Evolutionary conservation across 2,329 filamentous ascomycete species (phyloP).

Genomic region (Bipolaris bicolor): DNA sequence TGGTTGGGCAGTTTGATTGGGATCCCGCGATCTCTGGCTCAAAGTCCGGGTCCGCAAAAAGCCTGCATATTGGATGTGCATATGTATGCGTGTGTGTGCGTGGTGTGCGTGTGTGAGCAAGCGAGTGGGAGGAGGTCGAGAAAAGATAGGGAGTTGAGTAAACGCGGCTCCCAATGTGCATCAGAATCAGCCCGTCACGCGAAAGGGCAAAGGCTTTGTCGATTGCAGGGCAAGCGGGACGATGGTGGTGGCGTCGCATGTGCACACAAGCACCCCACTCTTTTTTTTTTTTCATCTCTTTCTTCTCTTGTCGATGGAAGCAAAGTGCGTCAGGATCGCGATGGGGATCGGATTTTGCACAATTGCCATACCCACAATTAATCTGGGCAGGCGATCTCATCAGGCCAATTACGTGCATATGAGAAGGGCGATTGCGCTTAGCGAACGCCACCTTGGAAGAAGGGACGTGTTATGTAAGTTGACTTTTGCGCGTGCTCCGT

Average conservation of each 20-base stretch:
- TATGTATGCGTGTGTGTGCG: not conserved
- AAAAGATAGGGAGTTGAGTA: not conserved
- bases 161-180: not conserved
- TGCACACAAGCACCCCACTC: not conserved
- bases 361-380: slow-evolving; percentile 12
- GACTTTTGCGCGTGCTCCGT: not conserved
- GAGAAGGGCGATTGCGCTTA: slow-evolving; percentile 1
- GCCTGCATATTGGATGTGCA: not conserved
- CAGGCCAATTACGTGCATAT: slow-evolving; percentile 2
- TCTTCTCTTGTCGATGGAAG: not conserved
- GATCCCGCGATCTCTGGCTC: slow-evolving; percentile 3
- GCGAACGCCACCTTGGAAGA: slow-evolving; percentile 9
- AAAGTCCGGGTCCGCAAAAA: not conserved
- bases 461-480: slow-evolving; percentile 1
- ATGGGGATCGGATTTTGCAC: slow-evolving; percentile 1
- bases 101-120: not conserved
- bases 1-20: not conserved
- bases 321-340: not conserved
- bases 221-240: too few species aligned
- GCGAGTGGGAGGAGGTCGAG: not conserved
- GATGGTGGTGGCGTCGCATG: too few species aligned
- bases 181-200: not conserved
- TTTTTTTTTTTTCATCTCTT: not conserved
- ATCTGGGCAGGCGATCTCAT: slow-evolving; percentile 3
- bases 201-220: not conserved